Evolutionary conservation across 1,284 basidiomycete genomes (phyloP).

Genomic region (Ustanciosporium gigantosporum): DNA sequence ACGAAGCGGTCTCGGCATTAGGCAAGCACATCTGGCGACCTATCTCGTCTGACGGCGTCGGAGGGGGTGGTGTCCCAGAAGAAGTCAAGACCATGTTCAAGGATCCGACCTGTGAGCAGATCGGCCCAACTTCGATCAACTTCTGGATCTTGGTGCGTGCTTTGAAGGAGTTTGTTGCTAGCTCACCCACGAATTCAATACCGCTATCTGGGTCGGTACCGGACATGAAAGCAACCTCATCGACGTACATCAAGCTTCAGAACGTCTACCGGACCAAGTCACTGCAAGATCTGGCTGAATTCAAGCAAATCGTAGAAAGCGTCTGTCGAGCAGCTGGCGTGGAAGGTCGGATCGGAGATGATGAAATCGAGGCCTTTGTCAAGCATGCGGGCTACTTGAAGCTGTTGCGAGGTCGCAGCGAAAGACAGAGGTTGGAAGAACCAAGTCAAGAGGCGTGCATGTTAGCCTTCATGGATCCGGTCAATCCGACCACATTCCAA

Average conservation of each 20-base stretch:
- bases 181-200: slow-evolving; percentile 60
- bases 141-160: slow-evolving; percentile 88
- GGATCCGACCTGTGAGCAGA: slow-evolving; percentile 66
- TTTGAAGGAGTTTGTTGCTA: slow-evolving; percentile 67
- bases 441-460: slow-evolving; percentile 51
- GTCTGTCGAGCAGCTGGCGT: slow-evolving; percentile 55
- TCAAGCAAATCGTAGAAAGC: slow-evolving; percentile 57
- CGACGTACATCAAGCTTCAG: slow-evolving; percentile 78
- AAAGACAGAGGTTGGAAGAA: slow-evolving; percentile 53
- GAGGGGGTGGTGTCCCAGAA: slow-evolving; percentile 39
- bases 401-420: slow-evolving; percentile 74
- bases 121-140: slow-evolving; percentile 65
- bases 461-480: slow-evolving; percentile 47
- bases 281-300: slow-evolving; percentile 70
- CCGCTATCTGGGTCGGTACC: slow-evolving; percentile 76
- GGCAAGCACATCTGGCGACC: slow-evolving; percentile 57
- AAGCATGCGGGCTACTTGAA: slow-evolving; percentile 85
- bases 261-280: slow-evolving; percentile 75
- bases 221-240: slow-evolving; percentile 92
- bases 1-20: slow-evolving; percentile 62
- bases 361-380: slow-evolving; percentile 77
- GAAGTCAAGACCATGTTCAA: slow-evolving; percentile 64
- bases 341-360: slow-evolving; percentile 61
- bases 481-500: slow-evolving; percentile 53
- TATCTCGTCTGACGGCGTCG: slow-evolving; percentile 28